Conservation (phyloP, 129 eudicot genomes). For the Kitagawia praeruptora region DNA sequence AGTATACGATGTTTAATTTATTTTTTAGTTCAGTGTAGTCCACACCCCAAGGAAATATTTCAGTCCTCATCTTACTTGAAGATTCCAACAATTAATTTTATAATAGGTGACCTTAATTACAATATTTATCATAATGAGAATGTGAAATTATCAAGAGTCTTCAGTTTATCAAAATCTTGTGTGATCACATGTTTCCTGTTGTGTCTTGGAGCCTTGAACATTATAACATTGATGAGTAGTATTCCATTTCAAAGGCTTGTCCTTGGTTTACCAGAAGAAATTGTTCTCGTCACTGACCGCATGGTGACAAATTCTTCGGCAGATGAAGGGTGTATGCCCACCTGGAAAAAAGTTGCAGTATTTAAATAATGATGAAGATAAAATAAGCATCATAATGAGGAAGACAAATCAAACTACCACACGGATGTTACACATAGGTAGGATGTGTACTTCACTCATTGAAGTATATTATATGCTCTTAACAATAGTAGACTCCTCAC, state of each 20-base stretch:
- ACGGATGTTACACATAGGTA: no score
- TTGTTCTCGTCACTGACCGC: conserved; percentile 69
- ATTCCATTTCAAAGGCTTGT: conserved; percentile 42
- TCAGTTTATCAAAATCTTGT: background rate
- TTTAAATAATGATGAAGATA: background rate
- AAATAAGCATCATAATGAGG: background rate
- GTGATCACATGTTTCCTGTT: background rate
- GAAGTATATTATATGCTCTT: background rate
- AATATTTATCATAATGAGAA: background rate
- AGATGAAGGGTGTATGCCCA: conserved; percentile 95
- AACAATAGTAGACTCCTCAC: background rate
- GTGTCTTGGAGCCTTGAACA: background rate
- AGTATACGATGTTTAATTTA: background rate
- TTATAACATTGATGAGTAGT: background rate
- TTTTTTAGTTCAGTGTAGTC: background rate
- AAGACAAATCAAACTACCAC: background rate
- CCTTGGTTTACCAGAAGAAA: conserved; percentile 59
- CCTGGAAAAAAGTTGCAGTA: conserved; percentile 27
- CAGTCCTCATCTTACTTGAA: background rate
- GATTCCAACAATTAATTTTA: background rate
- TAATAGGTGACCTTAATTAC: background rate
- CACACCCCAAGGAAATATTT: background rate
- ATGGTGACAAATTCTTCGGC: conserved; percentile 95
- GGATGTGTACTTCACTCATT: background rate
- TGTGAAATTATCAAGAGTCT: background rate